Conservation (phyloP, 2,329 filamentous ascomycete species). For the Aureobasidium sp. region DNA sequence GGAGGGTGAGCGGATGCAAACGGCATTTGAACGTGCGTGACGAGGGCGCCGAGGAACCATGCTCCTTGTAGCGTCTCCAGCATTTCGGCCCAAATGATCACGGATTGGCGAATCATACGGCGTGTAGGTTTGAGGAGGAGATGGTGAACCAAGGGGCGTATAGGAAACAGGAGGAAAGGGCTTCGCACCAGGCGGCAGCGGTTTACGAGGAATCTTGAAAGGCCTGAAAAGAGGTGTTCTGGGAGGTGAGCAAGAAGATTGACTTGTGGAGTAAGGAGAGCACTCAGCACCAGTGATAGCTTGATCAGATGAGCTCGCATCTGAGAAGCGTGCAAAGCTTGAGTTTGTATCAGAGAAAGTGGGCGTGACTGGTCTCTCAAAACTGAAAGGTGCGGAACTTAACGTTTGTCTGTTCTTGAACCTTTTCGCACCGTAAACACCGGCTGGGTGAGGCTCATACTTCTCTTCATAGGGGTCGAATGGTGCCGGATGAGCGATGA, state of each 20-base stretch:
- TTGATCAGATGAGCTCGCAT: neutral
- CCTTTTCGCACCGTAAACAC: neutral
- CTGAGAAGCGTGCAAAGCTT: neutral
- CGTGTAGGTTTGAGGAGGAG: too few relatives aligned
- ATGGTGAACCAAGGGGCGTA: slow-evolving; percentile 1
- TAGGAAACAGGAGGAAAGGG: neutral
- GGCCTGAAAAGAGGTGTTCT: neutral
- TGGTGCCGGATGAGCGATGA: neutral
- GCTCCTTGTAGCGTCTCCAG: neutral
- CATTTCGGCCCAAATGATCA: neutral
- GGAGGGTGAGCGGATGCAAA: neutral
- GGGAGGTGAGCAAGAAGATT: neutral
- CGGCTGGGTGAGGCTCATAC: slow-evolving; percentile 3
- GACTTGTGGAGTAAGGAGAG: neutral
- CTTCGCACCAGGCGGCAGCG: neutral
- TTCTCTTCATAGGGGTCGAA: slow-evolving; percentile 11
- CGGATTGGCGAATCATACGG: neutral
- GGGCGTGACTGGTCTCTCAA: neutral
- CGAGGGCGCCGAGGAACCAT: neutral
- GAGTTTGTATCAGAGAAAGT: neutral
- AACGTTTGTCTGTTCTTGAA: neutral
- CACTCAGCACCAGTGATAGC: neutral
- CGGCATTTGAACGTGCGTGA: neutral
- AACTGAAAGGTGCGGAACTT: neutral
- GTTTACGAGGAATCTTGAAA: slow-evolving; percentile 9